Conservation (phyloP, 1,139 yeast genomes). For the Tardiomyces depauwii region DNA sequence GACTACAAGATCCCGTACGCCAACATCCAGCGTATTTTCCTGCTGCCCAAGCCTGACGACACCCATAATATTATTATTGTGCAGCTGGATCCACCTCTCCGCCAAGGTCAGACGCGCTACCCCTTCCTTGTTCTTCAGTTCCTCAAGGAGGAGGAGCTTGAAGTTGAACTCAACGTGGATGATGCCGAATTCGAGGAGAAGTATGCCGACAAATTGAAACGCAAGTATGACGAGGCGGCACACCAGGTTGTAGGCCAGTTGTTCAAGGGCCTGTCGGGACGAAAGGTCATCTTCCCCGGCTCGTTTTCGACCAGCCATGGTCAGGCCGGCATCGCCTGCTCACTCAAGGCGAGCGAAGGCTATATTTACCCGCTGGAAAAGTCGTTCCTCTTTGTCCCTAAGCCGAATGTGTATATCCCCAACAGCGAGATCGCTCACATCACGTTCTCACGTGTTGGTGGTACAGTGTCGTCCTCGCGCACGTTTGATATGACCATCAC, state of each 20-base stretch:
- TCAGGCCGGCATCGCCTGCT: conserved; percentile 83
- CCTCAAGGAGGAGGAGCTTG: conserved; percentile 80
- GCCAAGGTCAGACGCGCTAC: conserved; percentile 94
- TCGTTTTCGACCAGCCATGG: conserved; percentile 50
- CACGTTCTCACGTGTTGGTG: conserved; percentile 82
- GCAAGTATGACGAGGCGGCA: conserved; percentile 70
- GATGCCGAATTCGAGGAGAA: conserved; percentile 71
- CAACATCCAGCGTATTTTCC: conserved; percentile 81
- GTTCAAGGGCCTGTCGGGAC: conserved; percentile 80
- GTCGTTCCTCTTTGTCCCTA: conserved; percentile 82
- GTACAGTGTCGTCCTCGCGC: conserved; percentile 66
- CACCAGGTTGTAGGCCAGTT: conserved; percentile 84
- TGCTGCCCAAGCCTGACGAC: conserved; percentile 91
- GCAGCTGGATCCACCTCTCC: conserved; percentile 88
- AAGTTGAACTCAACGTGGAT: conserved; percentile 75
- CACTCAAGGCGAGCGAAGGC: conserved; percentile 93
- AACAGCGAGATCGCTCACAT: conserved; percentile 66
- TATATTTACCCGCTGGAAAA: conserved; percentile 83
- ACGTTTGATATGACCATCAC: conserved; percentile 86
- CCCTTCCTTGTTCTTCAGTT: conserved; percentile 89
- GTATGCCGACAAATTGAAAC: conserved; percentile 64
- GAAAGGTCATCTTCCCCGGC: conserved; percentile 82
- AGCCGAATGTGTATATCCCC: conserved; percentile 89
- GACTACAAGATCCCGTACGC: conserved; percentile 91
- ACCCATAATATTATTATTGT: conserved; percentile 76